Conservation (phyloP, 225 moss, liverwort and hornwort genomes). For the Polytrichum commune region DNA sequence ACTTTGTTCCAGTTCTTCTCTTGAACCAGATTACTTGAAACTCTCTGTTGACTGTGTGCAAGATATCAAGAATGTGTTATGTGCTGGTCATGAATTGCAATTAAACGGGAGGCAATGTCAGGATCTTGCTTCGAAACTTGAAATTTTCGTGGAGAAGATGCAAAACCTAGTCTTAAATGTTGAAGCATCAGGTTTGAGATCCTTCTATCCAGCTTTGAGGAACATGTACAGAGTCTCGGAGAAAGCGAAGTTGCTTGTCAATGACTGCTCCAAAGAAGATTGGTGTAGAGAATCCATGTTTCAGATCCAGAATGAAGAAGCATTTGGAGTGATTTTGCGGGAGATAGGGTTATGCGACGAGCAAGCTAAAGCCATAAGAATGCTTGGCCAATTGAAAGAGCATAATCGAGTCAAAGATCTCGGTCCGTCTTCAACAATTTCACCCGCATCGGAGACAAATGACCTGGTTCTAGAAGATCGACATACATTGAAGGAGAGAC, state of each 20-base stretch:
- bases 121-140: neutral
- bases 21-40: neutral
- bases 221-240: neutral
- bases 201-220: neutral
- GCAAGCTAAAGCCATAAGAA: neutral
- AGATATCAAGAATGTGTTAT: neutral
- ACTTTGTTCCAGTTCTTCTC: too few species aligned
- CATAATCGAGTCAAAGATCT: neutral
- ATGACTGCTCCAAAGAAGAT: neutral
- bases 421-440: neutral
- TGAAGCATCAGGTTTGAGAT: neutral
- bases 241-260: neutral
- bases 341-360: neutral
- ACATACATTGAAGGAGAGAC: neutral
- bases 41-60: neutral
- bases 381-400: too few species aligned
- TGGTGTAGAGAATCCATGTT: slow-evolving; percentile 1
- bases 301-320: slow-evolving; percentile 10
- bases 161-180: neutral
- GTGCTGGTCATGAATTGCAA: neutral
- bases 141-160: neutral
- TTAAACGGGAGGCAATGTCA: neutral
- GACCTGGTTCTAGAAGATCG: neutral
- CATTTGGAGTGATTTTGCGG: neutral
- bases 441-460: neutral